A percentile compares a stretch with the other conserved stretches of the same genome.
Evolutionary conservation across 1,284 basidiomycete genomes (phyloP).

Genomic region (Cronartium quercuum): DNA sequence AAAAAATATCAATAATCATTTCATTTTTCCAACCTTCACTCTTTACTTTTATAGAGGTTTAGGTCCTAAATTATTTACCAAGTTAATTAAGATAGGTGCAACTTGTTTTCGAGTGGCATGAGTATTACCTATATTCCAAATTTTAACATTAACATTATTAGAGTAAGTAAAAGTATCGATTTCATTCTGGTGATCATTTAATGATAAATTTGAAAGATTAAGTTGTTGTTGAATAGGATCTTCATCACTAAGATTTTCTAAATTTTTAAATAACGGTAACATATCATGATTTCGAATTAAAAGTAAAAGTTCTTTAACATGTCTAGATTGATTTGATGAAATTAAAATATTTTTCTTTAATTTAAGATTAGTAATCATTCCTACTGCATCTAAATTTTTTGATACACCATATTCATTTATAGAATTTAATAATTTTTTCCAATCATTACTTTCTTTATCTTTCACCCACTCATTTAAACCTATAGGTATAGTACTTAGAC

Average conservation of each 20-base stretch:
- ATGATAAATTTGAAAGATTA: background rate
- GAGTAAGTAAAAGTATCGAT: background rate
- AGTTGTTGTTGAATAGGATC: background rate
- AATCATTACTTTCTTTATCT: constrained; percentile 48
- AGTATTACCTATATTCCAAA: background rate
- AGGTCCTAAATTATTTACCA: constrained; percentile 11
- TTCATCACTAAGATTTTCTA: constrained; percentile 1
- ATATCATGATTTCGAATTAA: background rate
- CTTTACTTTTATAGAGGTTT: background rate
- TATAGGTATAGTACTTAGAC: constrained; percentile 72
- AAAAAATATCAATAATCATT: too few relatives aligned
- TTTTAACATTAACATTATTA: background rate
- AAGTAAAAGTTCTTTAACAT: constrained; percentile 10
- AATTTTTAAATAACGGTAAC: background rate
- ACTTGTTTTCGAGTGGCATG: constrained; percentile 22
- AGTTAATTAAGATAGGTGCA: constrained; percentile 9
- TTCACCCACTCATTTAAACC: constrained; percentile 58
- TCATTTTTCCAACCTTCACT: too few relatives aligned
- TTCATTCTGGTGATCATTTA: background rate
- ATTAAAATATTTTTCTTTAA: background rate
- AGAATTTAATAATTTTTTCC: constrained; percentile 53
- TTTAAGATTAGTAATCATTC: constrained; percentile 63
- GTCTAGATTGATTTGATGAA: background rate
- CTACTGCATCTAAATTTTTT: constrained; percentile 61
- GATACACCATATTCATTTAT: constrained; percentile 62